Evolutionary conservation across 208 protist genomes (phyloP), one percentile per base, ranked within the genome.

Genomic region (Acanthamoeba comandoni): DNA sequence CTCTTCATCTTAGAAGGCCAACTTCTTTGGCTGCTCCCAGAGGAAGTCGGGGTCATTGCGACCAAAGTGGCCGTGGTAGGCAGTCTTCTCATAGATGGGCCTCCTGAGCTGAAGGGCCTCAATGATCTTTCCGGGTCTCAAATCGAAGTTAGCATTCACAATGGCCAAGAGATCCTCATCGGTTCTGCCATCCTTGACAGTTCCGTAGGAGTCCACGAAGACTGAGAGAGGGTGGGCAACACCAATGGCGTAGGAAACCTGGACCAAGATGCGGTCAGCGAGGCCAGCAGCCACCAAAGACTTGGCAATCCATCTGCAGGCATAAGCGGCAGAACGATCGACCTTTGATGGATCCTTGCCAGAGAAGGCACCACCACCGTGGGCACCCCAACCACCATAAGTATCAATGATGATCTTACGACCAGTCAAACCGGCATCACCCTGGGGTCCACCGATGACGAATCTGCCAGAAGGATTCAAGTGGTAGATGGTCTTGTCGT

Each of bases 351-450:
- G 98, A 95, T 99, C 99, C 96, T 99, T 99, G 87, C 99, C 99
- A 51, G 98, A 99, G 97, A 99, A 99, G 91, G 99, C 99, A 92
- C 99, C 99, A 94, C 99, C 99, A 92, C 99, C 99, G 96, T 99
- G 99, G 29, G 98, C 98, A 67, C 99, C 98, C 98, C 98, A 99
- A 89, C 99, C 99, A 92, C 99, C 99, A 94, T 99, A 99, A 5
- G 98, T 99, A 92, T 99, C 99, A 67, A 99, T 98, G 93, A 99
- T 99, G 92, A 99, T 99, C 96, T 99, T 99, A 92, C 99, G 96
- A 85, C 99, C 99, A 80, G 99, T 99, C 9, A 99, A 94, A 93
- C 99, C 99, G 91, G 98, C 98, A 92, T 99, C 99, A 93, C 98
- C 98, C 91, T 98, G 91, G 85, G 99, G 99, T 52, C 99, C 99